Evolutionary conservation across 1,284 basidiomycete genomes (phyloP), one percentile per base, ranked within the genome.

Genomic region (Grifola frondosa): DNA sequence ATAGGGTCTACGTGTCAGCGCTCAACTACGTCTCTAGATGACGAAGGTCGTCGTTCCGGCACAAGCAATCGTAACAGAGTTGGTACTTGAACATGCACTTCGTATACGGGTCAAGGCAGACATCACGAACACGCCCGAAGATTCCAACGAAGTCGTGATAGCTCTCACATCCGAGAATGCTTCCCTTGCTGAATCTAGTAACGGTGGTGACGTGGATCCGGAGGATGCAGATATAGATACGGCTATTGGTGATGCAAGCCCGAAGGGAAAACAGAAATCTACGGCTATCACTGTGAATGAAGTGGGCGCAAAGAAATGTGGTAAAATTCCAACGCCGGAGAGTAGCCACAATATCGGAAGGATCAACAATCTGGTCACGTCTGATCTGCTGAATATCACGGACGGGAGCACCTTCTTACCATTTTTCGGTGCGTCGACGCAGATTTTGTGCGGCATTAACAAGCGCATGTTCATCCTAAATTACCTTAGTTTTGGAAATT

Each of bases 41-140:
- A 77, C 70, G 4, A 59, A 69, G 15, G 65, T 66, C 7, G 61
- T 78, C 10, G 75, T 80, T 12, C 73, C 77, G 26, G 59, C 65
- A 7, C 80, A 87, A 58, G 74, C 74, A 4, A 71, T 88, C 33
- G 62, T 87, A 36, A 84, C 82, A 0, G 77, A 85, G 54, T 69
- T 86, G 3, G 61, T 87, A 11, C 84, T 86, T 54, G 79, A 83
- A 43, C 84, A 86, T 52, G 67, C 81, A 4, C 66, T 87, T 3
- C 73, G 80, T 24, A 77, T 87, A 37, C 71, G 84, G n/a, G 71
- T 86, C 63, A 78, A 77, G 51, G 70, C 74, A 6, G 70, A 75
- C 50, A 60, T 61, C 3, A 37, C 56, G 3, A 52, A 56, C 21
- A 19, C 41, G 12, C 33, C 42, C 19, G 37, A 34, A 15, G 40